Conservation (phyloP, 768 basidiomycete genomes). For the Cystobasidium tubakii region DNA sequence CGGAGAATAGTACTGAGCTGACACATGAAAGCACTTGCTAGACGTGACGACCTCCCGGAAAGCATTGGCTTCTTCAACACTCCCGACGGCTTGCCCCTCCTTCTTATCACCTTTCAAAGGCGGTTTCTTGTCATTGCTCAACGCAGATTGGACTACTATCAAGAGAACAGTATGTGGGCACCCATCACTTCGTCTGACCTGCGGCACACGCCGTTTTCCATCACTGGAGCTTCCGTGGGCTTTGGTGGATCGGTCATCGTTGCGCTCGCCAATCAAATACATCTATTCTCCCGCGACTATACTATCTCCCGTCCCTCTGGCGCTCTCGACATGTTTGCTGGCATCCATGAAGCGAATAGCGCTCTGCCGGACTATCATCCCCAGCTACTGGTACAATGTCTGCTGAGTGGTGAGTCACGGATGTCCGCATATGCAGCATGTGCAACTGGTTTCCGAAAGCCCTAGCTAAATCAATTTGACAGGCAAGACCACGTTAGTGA, state of each 20-base stretch:
- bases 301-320: not conserved
- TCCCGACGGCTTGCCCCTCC: constrained; percentile 11
- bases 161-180: constrained; percentile 12
- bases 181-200: not conserved
- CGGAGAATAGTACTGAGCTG: not conserved
- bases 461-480: not conserved
- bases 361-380: constrained; percentile 89
- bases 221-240: not conserved
- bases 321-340: not conserved
- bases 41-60: not conserved
- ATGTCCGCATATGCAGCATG: not conserved
- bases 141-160: constrained; percentile 1
- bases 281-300: constrained; percentile 50
- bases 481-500: not conserved
- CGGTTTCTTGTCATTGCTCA: constrained; percentile 7
- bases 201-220: not conserved
- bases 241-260: constrained; percentile 65
- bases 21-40: not conserved
- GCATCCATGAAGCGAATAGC: constrained; percentile 56
- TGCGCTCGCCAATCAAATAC: constrained; percentile 75
- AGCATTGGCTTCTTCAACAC: not conserved
- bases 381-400: constrained; percentile 81
- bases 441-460: no score
- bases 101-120: not conserved
- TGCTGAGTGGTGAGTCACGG: constrained; percentile 77